A percentile compares a stretch with the other conserved stretches of the same genome.
Evolutionary conservation across 2,329 filamentous ascomycete species (phyloP).

Genomic region (Parastagonospora nodorum): DNA sequence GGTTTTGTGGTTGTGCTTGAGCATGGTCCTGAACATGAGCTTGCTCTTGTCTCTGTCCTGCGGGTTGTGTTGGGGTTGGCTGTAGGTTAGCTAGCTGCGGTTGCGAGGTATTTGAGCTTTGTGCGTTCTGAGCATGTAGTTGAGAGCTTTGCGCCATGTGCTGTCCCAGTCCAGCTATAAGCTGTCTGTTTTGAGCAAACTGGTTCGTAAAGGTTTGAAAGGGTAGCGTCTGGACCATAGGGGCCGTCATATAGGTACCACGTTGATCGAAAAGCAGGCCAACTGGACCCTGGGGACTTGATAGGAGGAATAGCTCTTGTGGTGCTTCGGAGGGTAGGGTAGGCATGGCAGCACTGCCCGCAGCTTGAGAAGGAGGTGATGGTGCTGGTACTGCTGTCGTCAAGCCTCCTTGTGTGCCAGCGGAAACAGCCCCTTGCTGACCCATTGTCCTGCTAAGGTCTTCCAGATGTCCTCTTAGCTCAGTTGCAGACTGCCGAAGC

Average conservation of each 20-base stretch:
- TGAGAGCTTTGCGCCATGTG: constrained; percentile 30
- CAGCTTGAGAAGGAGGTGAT: constrained; percentile 11
- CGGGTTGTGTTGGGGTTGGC: constrained; percentile 21
- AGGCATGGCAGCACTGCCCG: constrained; percentile 4
- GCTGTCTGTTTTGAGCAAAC: constrained; percentile 39
- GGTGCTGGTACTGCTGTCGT: constrained; percentile 5
- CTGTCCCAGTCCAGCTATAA: constrained; percentile 38
- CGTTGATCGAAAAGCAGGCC: constrained; percentile 43
- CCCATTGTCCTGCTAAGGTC: constrained; percentile 28
- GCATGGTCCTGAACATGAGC: constrained; percentile 7
- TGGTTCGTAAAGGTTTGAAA: constrained; percentile 41
- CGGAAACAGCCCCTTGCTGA: constrained; percentile 10
- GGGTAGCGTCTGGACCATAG: constrained; percentile 30
- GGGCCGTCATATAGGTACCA: constrained; percentile 42
- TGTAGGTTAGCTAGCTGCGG: constrained; percentile 22
- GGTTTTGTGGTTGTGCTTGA: constrained; percentile 14
- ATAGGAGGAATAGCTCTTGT: constrained; percentile 42
- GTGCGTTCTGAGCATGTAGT: background rate
- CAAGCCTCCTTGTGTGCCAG: background rate
- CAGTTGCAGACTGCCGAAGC: constrained; percentile 33
- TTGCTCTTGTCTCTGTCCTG: constrained; percentile 13
- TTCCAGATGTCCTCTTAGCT: constrained; percentile 31
- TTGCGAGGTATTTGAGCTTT: constrained; percentile 12
- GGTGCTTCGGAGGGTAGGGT: constrained; percentile 22
- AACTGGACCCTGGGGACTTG: constrained; percentile 44